Base-by-base conservation (phyloP, 148 eudicot species). In the Salicornia ramosissima region DNA sequence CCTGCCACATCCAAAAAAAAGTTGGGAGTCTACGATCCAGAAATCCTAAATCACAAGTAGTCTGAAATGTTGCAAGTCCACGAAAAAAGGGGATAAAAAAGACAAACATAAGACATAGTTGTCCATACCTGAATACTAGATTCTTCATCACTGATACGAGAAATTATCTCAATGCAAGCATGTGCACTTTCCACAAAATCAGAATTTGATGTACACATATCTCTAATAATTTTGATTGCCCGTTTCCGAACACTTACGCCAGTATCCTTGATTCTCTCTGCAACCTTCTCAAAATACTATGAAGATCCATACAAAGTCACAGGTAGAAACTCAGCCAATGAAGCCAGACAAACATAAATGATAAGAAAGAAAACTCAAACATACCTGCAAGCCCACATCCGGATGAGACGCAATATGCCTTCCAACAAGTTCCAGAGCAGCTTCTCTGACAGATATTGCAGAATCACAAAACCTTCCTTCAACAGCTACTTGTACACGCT, bases 381-480 rank as follows among this genome's bases (percentile, higher is more conserved):
- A 77, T 80, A 94, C 99, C 87, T 89, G 87, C 71, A 84, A 70
- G 46, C 97, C 97, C 83, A 94, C 99, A 83, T 94, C 97, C 69
- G 99, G 98, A 81, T 94, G 96, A 61, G 99, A 88, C 9, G 96
- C 96, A 73, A 93, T 93, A 86, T 93, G 87, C 78, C 92, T 83
- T 49, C 97, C 99, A 78, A 94, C 99, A 78, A 94, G 89, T 78
- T 94, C 99, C 66, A 94, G 81, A 64, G 99, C 97, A 57, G 95
- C 99, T 89, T 94, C 99, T 83, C 99, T 78, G 53, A 83, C 99
- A 76, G 97, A 90, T 74, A 90, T 94, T 50, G 96, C 90, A 71
- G 96, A 87, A 78, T 94, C 99, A 71, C 93, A 88, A 72, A 94
- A 94, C 82, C 96, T 87, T 75, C 93, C 99, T 83, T 94, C 99